These are phyloP conservation scores for Solanum stenotomum DNA, from an alignment of 257 asterid genomes.

Conservation along the genomic window DNA sequence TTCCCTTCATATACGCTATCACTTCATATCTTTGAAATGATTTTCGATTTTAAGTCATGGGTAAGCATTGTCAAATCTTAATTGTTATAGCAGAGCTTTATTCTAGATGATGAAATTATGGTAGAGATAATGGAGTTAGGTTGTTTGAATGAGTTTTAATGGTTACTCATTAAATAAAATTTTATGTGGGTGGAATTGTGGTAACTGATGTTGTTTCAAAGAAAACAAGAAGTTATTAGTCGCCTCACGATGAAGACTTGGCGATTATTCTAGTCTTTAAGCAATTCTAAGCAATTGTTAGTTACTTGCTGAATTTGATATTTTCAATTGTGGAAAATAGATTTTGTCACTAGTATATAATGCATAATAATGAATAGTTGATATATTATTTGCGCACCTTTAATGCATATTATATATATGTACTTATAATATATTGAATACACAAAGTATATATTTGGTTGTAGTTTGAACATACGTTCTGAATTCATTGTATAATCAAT, in stretches of 20 bases:
- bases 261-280: background rate
- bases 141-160: background rate
- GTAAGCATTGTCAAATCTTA: background rate
- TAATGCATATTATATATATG: background rate
- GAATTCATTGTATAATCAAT: no score
- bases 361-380: background rate
- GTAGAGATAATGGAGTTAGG: background rate
- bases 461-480: background rate
- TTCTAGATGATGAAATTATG: background rate
- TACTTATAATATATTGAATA: background rate
- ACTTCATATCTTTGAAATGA: background rate
- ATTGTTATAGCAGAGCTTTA: background rate
- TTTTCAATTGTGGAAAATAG: background rate
- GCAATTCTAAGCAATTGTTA: background rate
- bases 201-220: no score
- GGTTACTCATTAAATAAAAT: background rate
- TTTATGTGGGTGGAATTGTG: background rate
- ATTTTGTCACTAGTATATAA: background rate
- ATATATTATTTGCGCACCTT: background rate
- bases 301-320: background rate
- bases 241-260: background rate
- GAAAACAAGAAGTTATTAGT: background rate
- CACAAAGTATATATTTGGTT: background rate
- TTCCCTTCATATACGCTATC: background rate
- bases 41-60: background rate